These are phyloP conservation scores for Sugiyamaella valdiviana DNA, from an alignment of 805 yeast genomes.

Conservation along the genomic window DNA sequence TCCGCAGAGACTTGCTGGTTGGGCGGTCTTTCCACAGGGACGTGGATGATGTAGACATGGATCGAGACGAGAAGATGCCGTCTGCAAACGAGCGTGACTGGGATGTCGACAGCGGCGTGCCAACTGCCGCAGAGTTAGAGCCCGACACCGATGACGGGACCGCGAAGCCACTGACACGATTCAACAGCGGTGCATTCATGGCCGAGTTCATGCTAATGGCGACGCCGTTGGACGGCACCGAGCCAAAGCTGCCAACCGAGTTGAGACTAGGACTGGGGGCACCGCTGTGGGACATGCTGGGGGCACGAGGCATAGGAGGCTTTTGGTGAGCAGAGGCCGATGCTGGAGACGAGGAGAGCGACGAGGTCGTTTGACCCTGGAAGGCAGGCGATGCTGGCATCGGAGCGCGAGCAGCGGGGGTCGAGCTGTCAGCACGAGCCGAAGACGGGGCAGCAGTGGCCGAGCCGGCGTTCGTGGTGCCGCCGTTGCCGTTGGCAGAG, in stretches of 20 bases:
- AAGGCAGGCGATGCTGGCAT: neutral
- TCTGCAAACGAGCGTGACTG: conserved; percentile 8
- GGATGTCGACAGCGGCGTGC: conserved; percentile 2
- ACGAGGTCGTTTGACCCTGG: neutral
- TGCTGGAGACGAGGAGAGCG: neutral
- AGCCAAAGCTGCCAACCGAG: neutral
- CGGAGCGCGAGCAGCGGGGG: no score
- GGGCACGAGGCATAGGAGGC: no score
- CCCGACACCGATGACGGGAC: neutral
- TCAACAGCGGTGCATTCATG: neutral
- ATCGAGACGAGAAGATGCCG: conserved; percentile 7
- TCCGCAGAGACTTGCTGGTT: conserved; percentile 1
- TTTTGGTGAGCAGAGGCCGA: neutral
- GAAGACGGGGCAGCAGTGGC: neutral
- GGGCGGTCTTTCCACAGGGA: conserved; percentile 12
- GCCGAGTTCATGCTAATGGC: neutral
- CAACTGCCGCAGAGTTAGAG: neutral
- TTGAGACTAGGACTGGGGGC: neutral
- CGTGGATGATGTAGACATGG: conserved; percentile 12
- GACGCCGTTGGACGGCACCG: neutral
- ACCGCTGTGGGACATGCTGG: neutral
- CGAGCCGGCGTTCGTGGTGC: conserved; percentile 1
- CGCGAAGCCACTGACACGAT: neutral
- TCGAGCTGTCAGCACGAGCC: no score
- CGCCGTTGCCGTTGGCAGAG: neutral